phyloP scores from a whole-genome alignment of 2,329 filamentous ascomycete genomes.

The Neofusicoccum sp. region DNA sequence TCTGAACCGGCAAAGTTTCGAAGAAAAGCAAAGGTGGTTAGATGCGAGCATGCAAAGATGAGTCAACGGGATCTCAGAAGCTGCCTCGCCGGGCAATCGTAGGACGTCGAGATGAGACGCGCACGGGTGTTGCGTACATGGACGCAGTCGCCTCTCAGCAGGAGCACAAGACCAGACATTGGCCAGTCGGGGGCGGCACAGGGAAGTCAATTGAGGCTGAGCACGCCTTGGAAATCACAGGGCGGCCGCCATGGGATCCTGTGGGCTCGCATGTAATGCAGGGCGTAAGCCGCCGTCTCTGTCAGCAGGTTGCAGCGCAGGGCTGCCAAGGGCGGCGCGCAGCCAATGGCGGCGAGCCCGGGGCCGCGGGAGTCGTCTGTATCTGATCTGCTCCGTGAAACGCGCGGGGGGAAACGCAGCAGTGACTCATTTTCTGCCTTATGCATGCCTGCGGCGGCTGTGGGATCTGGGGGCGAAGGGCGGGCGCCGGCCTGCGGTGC shows the following conservation, averaged over 20 bases:
- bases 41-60: no score
- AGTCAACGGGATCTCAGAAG: no score
- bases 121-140: not conserved
- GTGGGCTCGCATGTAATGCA: not conserved
- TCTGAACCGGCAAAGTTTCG: no score
- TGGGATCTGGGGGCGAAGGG: not conserved
- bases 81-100: no score
- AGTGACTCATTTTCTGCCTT: constrained; percentile 11
- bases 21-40: no score
- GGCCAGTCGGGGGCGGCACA: not conserved
- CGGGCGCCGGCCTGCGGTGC: not conserved
- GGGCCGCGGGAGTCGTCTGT: not conserved
- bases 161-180: not conserved
- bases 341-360: not conserved
- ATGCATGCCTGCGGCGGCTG: not conserved
- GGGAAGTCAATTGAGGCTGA: not conserved
- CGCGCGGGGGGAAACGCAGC: not conserved
- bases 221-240: not conserved
- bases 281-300: not conserved
- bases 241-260: not conserved
- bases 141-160: constrained; percentile 4
- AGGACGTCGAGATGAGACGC: not conserved
- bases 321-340: not conserved
- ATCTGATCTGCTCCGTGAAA: constrained; percentile 4
- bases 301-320: constrained; percentile 3